Conservation (phyloP, 1,139 yeast species). For the Torulaspora globosa region DNA sequence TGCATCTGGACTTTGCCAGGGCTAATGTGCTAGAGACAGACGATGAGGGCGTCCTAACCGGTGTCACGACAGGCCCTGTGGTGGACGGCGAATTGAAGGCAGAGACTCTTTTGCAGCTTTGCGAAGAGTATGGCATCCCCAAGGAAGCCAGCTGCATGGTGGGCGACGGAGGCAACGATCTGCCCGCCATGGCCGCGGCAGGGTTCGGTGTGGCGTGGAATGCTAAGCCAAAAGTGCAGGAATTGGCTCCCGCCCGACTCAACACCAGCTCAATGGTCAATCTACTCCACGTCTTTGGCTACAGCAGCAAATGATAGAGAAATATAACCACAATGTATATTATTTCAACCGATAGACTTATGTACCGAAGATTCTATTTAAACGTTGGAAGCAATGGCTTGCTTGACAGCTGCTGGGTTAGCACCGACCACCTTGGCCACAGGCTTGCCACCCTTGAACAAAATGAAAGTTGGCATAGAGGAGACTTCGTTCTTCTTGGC, state of each 20-base stretch:
- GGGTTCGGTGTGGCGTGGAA: conserved; percentile 97
- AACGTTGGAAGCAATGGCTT: conserved; percentile 53
- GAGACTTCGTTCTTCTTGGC: conserved; percentile 71
- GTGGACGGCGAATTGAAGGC: conserved; percentile 89
- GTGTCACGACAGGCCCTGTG: conserved; percentile 63
- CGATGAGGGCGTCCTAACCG: conserved; percentile 47
- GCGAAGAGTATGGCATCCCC: conserved; percentile 56
- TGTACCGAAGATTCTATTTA: conserved; percentile 2
- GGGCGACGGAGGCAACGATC: conserved; percentile 97
- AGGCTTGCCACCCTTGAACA: conserved; percentile 71
- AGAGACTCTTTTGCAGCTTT: conserved; percentile 61
- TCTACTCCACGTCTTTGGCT: conserved; percentile 77
- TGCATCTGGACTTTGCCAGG: conserved; percentile 79
- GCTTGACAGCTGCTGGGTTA: conserved; percentile 75
- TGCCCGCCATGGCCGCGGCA: conserved; percentile 86
- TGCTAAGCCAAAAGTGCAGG: conserved; percentile 90
- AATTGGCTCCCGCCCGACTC: conserved; percentile 73
- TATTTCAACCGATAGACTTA: neutral
- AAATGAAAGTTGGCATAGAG: conserved; percentile 86
- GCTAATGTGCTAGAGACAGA: conserved; percentile 72
- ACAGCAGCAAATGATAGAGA: conserved; percentile 31
- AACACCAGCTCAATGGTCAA: conserved; percentile 69
- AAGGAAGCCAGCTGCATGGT: conserved; percentile 68
- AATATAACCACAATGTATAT: neutral
- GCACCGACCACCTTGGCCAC: conserved; percentile 81